Evolutionary conservation across 768 basidiomycete genomes (phyloP).

Genomic region (Podaxis mareebaensis): DNA sequence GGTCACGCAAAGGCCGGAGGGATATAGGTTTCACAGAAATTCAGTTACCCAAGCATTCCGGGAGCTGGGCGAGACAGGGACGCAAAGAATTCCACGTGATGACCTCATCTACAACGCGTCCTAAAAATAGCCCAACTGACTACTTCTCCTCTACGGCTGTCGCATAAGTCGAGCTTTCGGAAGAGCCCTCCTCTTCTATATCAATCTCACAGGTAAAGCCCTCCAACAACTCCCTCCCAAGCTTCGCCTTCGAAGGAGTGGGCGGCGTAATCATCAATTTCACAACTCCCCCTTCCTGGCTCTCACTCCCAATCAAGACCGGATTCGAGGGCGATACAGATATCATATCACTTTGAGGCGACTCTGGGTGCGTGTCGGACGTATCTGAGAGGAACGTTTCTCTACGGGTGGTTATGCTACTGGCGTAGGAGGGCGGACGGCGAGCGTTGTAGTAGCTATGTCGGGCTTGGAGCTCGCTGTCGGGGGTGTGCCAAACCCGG

Average conservation of each 20-base stretch:
- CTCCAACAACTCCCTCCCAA: not conserved
- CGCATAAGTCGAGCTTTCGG: not conserved
- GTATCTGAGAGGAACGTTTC: not conserved
- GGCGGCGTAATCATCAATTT: conserved; percentile 22
- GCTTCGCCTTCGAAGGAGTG: conserved; percentile 19
- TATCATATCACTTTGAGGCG: conserved; percentile 7
- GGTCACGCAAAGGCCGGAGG: not conserved
- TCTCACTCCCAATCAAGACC: conserved; percentile 15
- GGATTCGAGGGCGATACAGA: conserved; percentile 17
- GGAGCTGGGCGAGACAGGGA: not conserved
- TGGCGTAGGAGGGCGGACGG: conserved; percentile 1
- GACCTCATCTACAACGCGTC: not conserved
- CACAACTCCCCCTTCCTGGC: conserved; percentile 8
- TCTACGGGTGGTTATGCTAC: not conserved
- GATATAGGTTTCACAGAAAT: not conserved
- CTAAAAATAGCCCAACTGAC: conserved; percentile 9
- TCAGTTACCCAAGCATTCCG: not conserved
- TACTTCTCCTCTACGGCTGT: not conserved
- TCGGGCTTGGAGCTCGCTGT: not conserved
- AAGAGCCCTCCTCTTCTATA: conserved; percentile 5
- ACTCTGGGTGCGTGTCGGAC: not conserved
- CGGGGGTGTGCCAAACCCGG: conserved; percentile 13
- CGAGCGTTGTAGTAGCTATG: not conserved
- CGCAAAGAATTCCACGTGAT: conserved; percentile 7
- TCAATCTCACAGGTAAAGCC: conserved; percentile 4